These are phyloP conservation scores for Amanita jacksonii DNA, from an alignment of 768 basidiomycete species.

Conservation along the genomic window DNA sequence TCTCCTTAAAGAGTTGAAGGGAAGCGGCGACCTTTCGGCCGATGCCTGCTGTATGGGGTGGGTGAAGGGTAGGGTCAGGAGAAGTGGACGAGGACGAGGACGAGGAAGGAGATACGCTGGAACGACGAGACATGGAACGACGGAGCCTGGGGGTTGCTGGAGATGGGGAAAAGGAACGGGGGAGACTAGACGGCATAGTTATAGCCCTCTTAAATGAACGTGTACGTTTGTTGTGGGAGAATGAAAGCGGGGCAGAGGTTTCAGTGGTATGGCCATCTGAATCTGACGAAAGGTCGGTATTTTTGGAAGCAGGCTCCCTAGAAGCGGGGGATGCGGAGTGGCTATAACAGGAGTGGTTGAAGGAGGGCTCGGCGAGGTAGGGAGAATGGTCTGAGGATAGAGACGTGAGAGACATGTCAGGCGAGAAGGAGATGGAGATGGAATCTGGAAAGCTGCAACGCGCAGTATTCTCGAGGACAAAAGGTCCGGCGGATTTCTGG, in stretches of 20 bases:
- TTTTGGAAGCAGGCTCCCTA: too few species aligned
- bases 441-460: neutral
- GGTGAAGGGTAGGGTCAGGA: conserved; percentile 18
- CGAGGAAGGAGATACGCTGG: conserved; percentile 23
- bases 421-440: neutral
- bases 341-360: conserved; percentile 5
- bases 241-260: conserved; percentile 22
- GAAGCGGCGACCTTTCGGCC: conserved; percentile 80
- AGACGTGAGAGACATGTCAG: neutral
- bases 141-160: conserved; percentile 21
- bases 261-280: conserved; percentile 40
- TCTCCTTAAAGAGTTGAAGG: conserved; percentile 76
- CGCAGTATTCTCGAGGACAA: too few species aligned
- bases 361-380: neutral
- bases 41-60: conserved; percentile 35
- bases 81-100: conserved; percentile 27
- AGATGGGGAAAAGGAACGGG: conserved; percentile 19
- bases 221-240: conserved; percentile 18
- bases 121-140: conserved; percentile 25
- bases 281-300: conserved; percentile 19
- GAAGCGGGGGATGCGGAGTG: conserved; percentile 5
- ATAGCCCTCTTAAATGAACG: conserved; percentile 27
- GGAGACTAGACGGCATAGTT: conserved; percentile 25
- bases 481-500: neutral
- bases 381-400: neutral